A percentile compares a stretch with the other conserved stretches of the same genome.
These are phyloP conservation scores for Soucietia sequanensis DNA, from an alignment of 805 yeast genomes.

Conservation along the genomic window DNA sequence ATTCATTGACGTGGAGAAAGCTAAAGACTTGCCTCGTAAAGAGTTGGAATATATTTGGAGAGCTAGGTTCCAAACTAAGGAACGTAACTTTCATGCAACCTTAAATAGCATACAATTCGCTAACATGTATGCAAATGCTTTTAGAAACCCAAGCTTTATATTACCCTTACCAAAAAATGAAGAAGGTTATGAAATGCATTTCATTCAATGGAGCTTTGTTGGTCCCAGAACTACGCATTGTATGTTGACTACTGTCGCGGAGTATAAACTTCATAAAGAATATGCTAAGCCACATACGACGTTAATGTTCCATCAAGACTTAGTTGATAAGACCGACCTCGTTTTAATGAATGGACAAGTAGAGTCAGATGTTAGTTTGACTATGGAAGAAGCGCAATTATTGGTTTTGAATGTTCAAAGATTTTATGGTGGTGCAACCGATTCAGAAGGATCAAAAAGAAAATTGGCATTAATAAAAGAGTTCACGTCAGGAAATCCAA, in stretches of 20 bases:
- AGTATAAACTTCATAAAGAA: constrained; percentile 85
- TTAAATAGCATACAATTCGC: constrained; percentile 58
- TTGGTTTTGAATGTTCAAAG: constrained; percentile 74
- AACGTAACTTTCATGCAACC: constrained; percentile 62
- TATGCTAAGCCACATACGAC: constrained; percentile 96
- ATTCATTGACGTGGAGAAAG: constrained; percentile 67
- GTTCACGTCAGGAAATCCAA: constrained; percentile 67
- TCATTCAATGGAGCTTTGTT: constrained; percentile 89
- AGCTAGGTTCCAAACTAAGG: constrained; percentile 69
- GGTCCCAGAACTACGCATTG: constrained; percentile 85
- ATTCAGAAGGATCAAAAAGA: constrained; percentile 38
- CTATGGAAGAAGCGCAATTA: constrained; percentile 73
- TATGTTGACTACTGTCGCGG: constrained; percentile 86
- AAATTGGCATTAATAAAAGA: constrained; percentile 59
- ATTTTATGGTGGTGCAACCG: constrained; percentile 71
- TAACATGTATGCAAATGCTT: constrained; percentile 63
- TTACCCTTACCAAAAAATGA: constrained; percentile 76
- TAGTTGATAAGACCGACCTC: constrained; percentile 54
- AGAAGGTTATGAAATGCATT: constrained; percentile 75
- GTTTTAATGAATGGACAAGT: constrained; percentile 86
- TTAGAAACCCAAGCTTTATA: constrained; percentile 78
- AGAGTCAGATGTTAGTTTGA: constrained; percentile 67
- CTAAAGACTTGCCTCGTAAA: constrained; percentile 50
- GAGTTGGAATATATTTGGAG: constrained; percentile 87
- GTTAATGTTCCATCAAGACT: constrained; percentile 79